Base-by-base conservation (phyloP, 495 filamentous ascomycete species). In the Xeromyces bisporus region DNA sequence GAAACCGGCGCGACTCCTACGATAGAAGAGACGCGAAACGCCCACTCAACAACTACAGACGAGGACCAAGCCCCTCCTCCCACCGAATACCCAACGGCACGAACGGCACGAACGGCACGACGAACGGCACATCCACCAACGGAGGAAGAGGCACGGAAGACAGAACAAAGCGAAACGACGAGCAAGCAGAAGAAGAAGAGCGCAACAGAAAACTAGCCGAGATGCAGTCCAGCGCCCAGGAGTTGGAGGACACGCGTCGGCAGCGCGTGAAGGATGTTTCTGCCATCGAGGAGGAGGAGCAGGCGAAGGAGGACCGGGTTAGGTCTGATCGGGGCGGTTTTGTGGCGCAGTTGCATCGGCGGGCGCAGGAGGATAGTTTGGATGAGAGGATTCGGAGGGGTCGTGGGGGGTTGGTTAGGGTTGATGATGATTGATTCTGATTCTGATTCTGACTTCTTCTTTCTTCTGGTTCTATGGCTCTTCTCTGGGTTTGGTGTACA, bases 151-250 rank as follows among this genome's bases (percentile, higher is more conserved):
- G n/a, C n/a, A n/a, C n/a, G n/a, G n/a, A n/a, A n/a, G n/a, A n/a
- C n/a, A n/a, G n/a, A n/a, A n/a, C n/a, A n/a, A n/a, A n/a, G n/a
- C n/a, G n/a, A n/a, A n/a, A 18, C 30, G 10, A 14, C 23, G 35
- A 41, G 13, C 52, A 51, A 18, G 47, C 44, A 2, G 26, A 35
- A 10, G 50, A 57, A 18, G 59, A 60, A 36, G 60, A 66, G 25
- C 58, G 58, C 18, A 47, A 48, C 17, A 53, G 54, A 29, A 87
- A 80, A 44, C 60, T 96, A 3, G 82, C 79, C 11, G 79, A 75
- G 20, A 97, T 97, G 89, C 80, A 84, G 44, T 66, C 69, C 15
- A 81, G 80, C 32, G 89, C 89, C n/a, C 61, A 63, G 2, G 69
- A 78, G 8, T 62, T 97, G 36, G 80, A 94, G 48, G 41, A 63